Evolutionary conservation across 139 green algal species (phyloP).

Genomic region (Gonium pectorale): DNA sequence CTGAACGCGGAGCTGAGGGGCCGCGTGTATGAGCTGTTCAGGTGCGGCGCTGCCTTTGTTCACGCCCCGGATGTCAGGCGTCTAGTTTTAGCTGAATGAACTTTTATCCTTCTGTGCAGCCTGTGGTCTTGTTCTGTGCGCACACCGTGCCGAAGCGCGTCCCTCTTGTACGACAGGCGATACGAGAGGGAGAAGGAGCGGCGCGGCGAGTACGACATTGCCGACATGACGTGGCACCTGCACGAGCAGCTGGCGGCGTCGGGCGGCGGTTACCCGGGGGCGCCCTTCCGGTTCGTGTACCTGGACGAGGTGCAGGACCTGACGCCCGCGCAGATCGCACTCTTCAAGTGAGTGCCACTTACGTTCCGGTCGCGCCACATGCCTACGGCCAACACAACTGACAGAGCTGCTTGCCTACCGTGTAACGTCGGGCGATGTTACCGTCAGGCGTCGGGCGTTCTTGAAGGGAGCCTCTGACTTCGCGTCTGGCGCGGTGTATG

Average conservation of each 20-base stretch:
- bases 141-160: not conserved
- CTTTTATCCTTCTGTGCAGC: not conserved
- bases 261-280: not conserved
- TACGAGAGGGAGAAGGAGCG: slow-evolving; percentile 59
- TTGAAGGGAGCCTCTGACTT: too few relatives aligned
- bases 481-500: too few relatives aligned
- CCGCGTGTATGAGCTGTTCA: not conserved
- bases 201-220: slow-evolving; percentile 47
- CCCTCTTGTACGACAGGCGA: slow-evolving; percentile 3
- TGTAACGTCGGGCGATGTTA: too few relatives aligned
- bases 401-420: too few relatives aligned
- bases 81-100: not conserved
- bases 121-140: not conserved
- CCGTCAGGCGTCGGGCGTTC: too few relatives aligned
- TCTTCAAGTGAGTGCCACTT: slow-evolving; percentile 30
- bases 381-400: too few relatives aligned
- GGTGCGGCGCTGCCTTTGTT: not conserved
- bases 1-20: not conserved
- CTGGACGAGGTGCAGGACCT: slow-evolving; percentile 69
- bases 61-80: too few relatives aligned
- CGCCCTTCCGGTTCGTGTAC: slow-evolving; percentile 54
- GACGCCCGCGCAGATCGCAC: slow-evolving; percentile 38
- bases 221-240: slow-evolving; percentile 42
- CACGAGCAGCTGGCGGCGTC: slow-evolving; percentile 1
- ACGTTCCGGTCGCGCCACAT: too few relatives aligned